Base-by-base conservation (phyloP, 257 asterid species). In the Capsicum baccatum region DNA sequence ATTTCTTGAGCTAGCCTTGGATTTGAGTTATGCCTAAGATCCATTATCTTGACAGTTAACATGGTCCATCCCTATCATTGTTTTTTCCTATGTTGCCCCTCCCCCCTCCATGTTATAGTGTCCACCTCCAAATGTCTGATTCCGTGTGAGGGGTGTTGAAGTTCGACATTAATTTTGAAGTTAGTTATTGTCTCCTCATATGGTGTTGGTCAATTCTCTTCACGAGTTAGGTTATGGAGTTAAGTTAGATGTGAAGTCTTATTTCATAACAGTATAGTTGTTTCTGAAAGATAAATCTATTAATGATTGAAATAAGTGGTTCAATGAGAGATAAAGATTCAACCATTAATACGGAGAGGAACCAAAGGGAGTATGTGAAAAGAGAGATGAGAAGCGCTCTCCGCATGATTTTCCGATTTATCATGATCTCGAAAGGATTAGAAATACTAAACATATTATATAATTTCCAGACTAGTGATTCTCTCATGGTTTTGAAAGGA, bases 21-120 rank as follows among this genome's bases (percentile, higher is more conserved):
- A 8, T 26, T 76, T 76, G 60, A 76, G 21, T 50, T 76, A 21
- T 47, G 4, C 81, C 47, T 50, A 74, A 74, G 44, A 69, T 69
- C 8, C 55, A 16, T 42, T 42, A 26, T 26, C 33, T 26, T 26
- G 33, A 26, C 33, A 26, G 33, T 39, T 21, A 11, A 63, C 42
- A 63, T 63, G 70, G 2, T 6, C n/a, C 47, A 39, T 4, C 42
- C 7, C 56, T 52, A 2, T 52, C 56, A 52, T 12, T 26, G 33
- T 26, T 26, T 26, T 26, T 12, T 39, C 4, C 3, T 10, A 54
- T 3, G 5, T 11, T 3, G 0, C 56, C 56, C 57, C 7, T n/a
- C 8, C 19, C 60, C 16, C n/a, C 8, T 0, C 0, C 56, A 44
- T 4, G 39, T 64, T 21, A 26, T 64, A 15, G 26, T 26, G 71